Percentiles rank a stretch among this genome's conserved stretches.
Conservation (phyloP, 2,329 filamentous ascomycete species). For the Myriosclerotinia curreyana region DNA sequence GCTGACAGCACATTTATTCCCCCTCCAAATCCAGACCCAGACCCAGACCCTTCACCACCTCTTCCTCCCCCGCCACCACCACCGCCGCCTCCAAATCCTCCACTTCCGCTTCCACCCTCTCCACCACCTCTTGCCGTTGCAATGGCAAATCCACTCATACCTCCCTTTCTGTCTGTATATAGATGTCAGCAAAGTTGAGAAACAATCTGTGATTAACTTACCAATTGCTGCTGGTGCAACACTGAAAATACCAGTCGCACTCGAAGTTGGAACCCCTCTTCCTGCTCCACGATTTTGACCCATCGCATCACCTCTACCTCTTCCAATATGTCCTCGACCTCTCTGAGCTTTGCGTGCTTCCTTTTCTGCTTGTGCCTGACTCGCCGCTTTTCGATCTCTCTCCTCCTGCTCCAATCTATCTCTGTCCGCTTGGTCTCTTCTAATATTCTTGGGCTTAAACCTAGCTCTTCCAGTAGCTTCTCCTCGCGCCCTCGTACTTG, state of each 20-base stretch:
- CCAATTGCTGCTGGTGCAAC: constrained; percentile 21
- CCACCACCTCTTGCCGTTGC: constrained; percentile 7
- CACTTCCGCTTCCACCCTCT: constrained; percentile 19
- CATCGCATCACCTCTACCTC: constrained; percentile 40
- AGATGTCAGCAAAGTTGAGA: neutral
- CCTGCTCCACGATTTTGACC: constrained; percentile 28
- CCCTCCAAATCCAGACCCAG: constrained; percentile 16
- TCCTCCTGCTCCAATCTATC: constrained; percentile 30
- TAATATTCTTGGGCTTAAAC: constrained; percentile 39
- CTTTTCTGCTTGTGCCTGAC: constrained; percentile 26
- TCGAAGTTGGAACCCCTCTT: constrained; percentile 23
- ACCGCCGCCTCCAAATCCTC: constrained; percentile 3
- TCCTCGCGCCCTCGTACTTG: constrained; percentile 23
- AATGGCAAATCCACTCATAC: constrained; percentile 6
- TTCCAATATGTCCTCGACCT: constrained; percentile 29
- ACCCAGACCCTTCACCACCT: constrained; percentile 18
- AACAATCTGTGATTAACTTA: neutral
- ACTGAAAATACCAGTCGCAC: constrained; percentile 32
- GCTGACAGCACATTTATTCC: constrained; percentile 12
- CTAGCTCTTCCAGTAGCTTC: constrained; percentile 31
- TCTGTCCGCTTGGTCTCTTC: constrained; percentile 33
- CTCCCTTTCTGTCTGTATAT: constrained; percentile 18
- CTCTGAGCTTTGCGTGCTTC: constrained; percentile 25
- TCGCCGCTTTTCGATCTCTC: constrained; percentile 25
- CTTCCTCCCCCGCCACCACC: constrained; percentile 1